Conservation (phyloP, 2,329 filamentous ascomycete species). For the Emericellopsis atlantica region DNA sequence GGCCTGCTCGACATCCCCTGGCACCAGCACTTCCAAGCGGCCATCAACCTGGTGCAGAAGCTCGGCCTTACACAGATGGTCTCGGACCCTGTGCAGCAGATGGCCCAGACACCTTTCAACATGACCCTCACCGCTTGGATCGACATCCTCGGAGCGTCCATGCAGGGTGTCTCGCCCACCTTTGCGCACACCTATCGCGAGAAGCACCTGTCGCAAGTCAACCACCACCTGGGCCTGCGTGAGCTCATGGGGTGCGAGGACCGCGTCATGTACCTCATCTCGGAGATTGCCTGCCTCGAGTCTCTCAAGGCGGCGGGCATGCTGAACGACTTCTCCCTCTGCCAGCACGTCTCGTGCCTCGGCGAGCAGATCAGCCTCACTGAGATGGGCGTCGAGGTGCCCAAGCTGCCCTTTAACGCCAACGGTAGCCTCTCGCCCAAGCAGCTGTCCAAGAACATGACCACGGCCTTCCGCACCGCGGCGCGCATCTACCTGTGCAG, state of each 20-base stretch:
- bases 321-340: slow-evolving; percentile 66
- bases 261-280: slow-evolving; percentile 94
- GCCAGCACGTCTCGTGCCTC: slow-evolving; percentile 79
- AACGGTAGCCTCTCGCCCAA: slow-evolving; percentile 69
- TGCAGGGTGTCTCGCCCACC: slow-evolving; percentile 71
- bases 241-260: slow-evolving; percentile 98
- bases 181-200: slow-evolving; percentile 95
- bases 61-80: slow-evolving; percentile 65
- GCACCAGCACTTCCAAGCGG: slow-evolving; percentile 94
- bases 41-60: slow-evolving; percentile 71
- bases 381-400: slow-evolving; percentile 49
- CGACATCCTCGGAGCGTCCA: slow-evolving; percentile 89
- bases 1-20: slow-evolving; percentile 83
- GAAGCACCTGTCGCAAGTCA: slow-evolving; percentile 64
- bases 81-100: slow-evolving; percentile 39
- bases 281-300: slow-evolving; percentile 92
- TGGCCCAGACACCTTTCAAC: slow-evolving; percentile 66
- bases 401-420: slow-evolving; percentile 48
- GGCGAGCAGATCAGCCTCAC: slow-evolving; percentile 77
- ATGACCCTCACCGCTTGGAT: slow-evolving; percentile 94
- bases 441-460: slow-evolving; percentile 80
- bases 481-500: slow-evolving; percentile 96
- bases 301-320: slow-evolving; percentile 73
- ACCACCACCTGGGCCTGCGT: slow-evolving; percentile 58
- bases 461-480: slow-evolving; percentile 78